Base-by-base conservation (phyloP, 805 yeast genomes). In the Metschnikowia hibisci region DNA sequence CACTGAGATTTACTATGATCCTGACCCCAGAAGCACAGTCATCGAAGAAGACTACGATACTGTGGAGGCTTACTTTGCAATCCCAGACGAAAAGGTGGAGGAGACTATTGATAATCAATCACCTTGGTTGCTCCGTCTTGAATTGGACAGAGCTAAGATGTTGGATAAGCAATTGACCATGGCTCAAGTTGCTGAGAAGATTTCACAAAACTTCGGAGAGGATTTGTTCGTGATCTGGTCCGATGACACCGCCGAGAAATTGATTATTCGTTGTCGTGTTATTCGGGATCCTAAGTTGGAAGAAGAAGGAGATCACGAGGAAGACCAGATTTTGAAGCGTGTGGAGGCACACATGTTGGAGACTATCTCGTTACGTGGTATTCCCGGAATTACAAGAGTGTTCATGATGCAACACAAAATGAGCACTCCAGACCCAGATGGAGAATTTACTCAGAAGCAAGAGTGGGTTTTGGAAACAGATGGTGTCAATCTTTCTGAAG, bases 391-490 rank as follows among this genome's bases (percentile, higher is more conserved):
- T 51, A 77, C 87, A 27, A 86, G 96, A 58, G 95, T 86, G 35
- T 86, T 83, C 64, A 84, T 85, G 90, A 85, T 84, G 90, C 85
- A 84, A 61, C 86, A 84, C 56, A 87, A 84, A 61, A 76, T 78
- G 50, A 81, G 78, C 50, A 60, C 73, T 35, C 85, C 91, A 46
- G 89, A 85, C 58, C 83, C 74, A 32, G 74, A 84, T 38, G 99
- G 99, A 55, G 97, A 87, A 50, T 93, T 73, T 58, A 78, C 80
- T 47, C 93, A 89, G 70, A 84, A 84, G 50, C 90, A 87, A 62
- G 98, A 93, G 64, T 93, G 98, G 97, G 97, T 91, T 30, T 77
- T 93, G 64, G 99, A 93, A 78, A 91, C 99, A 2, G 99, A 93
- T 71, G 99, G 99, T 75, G 91, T 87, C 44, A 95, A 91, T 60